Percentiles rank a stretch among this genome's conserved stretches.
Conservation (phyloP, 805 yeast species). For the Candida maesae region DNA sequence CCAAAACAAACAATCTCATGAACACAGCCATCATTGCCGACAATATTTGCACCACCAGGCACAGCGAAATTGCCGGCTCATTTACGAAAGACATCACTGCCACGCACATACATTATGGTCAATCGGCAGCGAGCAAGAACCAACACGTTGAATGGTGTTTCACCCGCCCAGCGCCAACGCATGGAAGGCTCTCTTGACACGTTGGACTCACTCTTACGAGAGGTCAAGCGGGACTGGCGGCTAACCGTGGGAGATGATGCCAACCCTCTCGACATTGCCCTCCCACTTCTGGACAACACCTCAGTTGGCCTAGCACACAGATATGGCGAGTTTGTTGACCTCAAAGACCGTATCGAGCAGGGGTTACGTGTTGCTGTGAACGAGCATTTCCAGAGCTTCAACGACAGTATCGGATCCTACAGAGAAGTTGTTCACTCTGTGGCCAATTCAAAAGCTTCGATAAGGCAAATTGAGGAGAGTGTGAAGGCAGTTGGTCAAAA, state of each 20-base stretch:
- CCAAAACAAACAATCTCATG: background rate
- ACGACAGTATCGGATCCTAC: slow-evolving; percentile 81
- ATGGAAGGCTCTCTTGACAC: slow-evolving; percentile 20
- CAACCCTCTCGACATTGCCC: slow-evolving; percentile 82
- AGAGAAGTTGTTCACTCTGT: slow-evolving; percentile 63
- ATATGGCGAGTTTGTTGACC: slow-evolving; percentile 57
- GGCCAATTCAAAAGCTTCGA: slow-evolving; percentile 58
- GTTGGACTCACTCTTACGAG: slow-evolving; percentile 20
- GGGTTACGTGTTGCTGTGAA: slow-evolving; percentile 70
- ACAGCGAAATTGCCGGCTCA: too few species aligned
- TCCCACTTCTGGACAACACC: slow-evolving; percentile 77
- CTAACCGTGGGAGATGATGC: slow-evolving; percentile 49
- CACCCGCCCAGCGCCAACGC: background rate
- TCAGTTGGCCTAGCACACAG: slow-evolving; percentile 88
- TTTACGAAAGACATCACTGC: too few species aligned
- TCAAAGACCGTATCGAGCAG: slow-evolving; percentile 52
- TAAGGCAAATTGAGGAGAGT: slow-evolving; percentile 41
- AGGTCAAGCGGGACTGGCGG: slow-evolving; percentile 44
- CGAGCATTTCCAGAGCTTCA: slow-evolving; percentile 79
- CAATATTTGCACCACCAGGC: too few species aligned
- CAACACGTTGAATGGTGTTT: background rate
- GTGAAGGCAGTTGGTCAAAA: slow-evolving; percentile 3
- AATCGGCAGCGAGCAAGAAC: background rate
- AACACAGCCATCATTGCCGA: too few species aligned
- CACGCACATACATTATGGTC: too few species aligned